Percentiles rank a stretch among this genome's conserved stretches.
Conservation (phyloP, 306 rosid species). For the Castanea sativa region DNA sequence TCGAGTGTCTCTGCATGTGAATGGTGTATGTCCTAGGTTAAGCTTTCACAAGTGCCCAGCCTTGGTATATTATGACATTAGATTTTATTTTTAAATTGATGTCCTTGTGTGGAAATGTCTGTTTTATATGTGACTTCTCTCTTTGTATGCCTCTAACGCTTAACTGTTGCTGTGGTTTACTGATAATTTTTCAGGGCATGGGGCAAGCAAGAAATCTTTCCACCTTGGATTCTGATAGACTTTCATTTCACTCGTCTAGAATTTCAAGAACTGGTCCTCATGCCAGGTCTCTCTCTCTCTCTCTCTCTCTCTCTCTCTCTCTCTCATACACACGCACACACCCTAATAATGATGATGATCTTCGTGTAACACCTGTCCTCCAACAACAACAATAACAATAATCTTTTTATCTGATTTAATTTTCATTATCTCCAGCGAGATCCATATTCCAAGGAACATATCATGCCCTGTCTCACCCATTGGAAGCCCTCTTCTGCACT, state of each 20-base stretch:
- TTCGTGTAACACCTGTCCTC: not conserved
- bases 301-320: slow-evolving; percentile 15
- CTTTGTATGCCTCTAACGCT: slow-evolving; percentile 3
- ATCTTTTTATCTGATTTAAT: slow-evolving; percentile 34
- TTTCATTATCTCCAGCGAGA: slow-evolving; percentile 61
- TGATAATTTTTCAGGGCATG: slow-evolving; percentile 55
- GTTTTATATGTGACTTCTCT: not conserved
- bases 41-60: slow-evolving; percentile 1
- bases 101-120: not conserved
- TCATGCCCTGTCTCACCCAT: slow-evolving; percentile 98
- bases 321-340: not conserved
- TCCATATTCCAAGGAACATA: slow-evolving; percentile 71
- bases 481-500: slow-evolving; percentile 94
- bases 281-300: slow-evolving; percentile 56
- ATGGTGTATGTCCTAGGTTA: not conserved
- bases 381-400: not conserved
- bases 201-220: slow-evolving; percentile 62
- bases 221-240: slow-evolving; percentile 75
- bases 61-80: not conserved
- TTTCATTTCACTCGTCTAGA: slow-evolving; percentile 91
- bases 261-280: slow-evolving; percentile 57
- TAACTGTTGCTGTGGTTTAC: slow-evolving; percentile 22
- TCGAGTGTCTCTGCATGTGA: not conserved
- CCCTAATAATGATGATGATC: not conserved
- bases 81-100: not conserved